These are phyloP conservation scores for Phialemoniopsis sp. DNA, from an alignment of 2,329 filamentous ascomycete genomes.

Conservation along the genomic window DNA sequence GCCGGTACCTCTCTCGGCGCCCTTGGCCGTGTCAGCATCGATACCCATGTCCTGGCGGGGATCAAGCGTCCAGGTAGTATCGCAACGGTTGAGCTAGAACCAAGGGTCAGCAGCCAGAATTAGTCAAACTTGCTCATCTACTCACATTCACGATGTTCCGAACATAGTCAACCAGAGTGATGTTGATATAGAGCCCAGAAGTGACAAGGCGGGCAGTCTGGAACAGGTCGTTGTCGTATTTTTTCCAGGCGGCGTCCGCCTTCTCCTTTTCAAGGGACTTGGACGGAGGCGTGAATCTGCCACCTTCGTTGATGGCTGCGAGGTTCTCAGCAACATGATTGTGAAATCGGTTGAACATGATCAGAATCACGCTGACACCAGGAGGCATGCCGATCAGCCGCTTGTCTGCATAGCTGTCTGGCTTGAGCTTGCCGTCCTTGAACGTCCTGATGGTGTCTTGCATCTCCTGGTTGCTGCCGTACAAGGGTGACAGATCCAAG, in stretches of 20 bases:
- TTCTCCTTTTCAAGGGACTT: constrained; percentile 42
- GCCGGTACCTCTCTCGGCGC: constrained; percentile 67
- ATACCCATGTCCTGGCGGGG: constrained; percentile 66
- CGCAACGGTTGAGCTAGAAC: constrained; percentile 53
- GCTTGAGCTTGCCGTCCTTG: constrained; percentile 66
- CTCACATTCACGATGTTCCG: constrained; percentile 64
- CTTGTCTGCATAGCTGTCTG: constrained; percentile 68
- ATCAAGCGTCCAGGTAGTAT: constrained; percentile 79
- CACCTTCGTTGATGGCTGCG: constrained; percentile 80
- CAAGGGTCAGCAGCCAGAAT: constrained; percentile 3
- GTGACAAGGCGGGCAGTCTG: constrained; percentile 75
- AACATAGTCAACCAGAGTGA: constrained; percentile 74
- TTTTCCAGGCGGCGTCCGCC: constrained; percentile 51
- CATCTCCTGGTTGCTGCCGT: constrained; percentile 64
- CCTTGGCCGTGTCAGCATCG: constrained; percentile 44
- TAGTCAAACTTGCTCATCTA: too few species aligned
- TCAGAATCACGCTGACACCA: constrained; percentile 64
- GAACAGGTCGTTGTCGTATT: constrained; percentile 74
- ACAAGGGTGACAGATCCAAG: constrained; percentile 67
- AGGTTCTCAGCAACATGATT: constrained; percentile 80
- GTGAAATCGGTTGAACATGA: constrained; percentile 84
- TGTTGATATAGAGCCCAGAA: constrained; percentile 73
- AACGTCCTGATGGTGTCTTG: constrained; percentile 67
- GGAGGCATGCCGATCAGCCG: constrained; percentile 68
- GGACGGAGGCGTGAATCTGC: constrained; percentile 66